phyloP scores from a whole-genome alignment of 1,284 basidiomycete species.

The Trichosporon ovoides region DNA sequence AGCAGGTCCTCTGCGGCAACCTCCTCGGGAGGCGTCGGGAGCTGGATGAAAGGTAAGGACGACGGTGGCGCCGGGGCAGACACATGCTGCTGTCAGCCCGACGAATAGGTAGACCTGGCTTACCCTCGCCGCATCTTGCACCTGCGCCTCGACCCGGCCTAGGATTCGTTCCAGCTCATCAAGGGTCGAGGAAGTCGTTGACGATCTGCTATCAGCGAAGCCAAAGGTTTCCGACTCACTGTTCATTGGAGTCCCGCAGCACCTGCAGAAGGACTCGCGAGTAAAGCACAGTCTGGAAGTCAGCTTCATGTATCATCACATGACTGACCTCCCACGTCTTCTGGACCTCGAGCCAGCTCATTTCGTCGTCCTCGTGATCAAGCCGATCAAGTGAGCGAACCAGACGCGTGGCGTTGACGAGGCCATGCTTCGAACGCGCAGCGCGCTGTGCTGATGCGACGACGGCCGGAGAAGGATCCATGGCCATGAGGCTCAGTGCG shows the following conservation, averaged over 20 bases:
- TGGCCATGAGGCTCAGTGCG: conserved; percentile 17
- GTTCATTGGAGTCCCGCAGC: conserved; percentile 33
- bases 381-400: conserved; percentile 33
- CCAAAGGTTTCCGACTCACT: conserved; percentile 24
- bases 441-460: conserved; percentile 28
- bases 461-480: conserved; percentile 29
- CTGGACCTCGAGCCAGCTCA: conserved; percentile 33
- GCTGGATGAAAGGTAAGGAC: conserved; percentile 10
- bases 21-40: conserved; percentile 9
- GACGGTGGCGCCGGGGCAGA: conserved; percentile 14
- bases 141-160: conserved; percentile 17
- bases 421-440: conserved; percentile 34
- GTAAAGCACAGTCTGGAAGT: conserved; percentile 35
- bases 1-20: conserved; percentile 11
- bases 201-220: conserved; percentile 23
- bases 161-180: conserved; percentile 20
- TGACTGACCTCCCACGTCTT: conserved; percentile 43
- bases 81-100: conserved; percentile 10
- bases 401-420: conserved; percentile 44
- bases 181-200: conserved; percentile 21
- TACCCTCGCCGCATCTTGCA: conserved; percentile 16
- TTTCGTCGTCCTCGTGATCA: conserved; percentile 11
- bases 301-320: not conserved
- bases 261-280: conserved; percentile 33
- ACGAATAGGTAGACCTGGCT: not conserved